phyloP scores from a whole-genome alignment of 306 rosid species.

The Pterocarpus macrocarpus region DNA sequence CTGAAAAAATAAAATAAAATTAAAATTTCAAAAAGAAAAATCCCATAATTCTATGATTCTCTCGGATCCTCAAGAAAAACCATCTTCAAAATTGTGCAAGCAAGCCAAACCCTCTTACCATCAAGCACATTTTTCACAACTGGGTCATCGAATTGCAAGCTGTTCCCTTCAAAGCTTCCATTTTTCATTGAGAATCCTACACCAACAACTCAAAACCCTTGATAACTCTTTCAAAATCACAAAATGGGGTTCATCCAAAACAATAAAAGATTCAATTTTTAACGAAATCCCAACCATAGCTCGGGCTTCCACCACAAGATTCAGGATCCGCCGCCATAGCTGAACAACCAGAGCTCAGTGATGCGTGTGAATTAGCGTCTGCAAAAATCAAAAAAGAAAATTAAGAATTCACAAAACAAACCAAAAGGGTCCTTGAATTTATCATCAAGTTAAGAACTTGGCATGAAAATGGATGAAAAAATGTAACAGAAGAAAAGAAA shows the following conservation, averaged over 20 bases:
- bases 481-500: neutral
- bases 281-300: slow-evolving; percentile 41
- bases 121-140: slow-evolving; percentile 40
- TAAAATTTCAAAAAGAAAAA: no score
- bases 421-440: slow-evolving; percentile 31
- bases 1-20: slow-evolving; percentile 51
- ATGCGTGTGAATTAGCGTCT: slow-evolving; percentile 45
- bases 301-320: slow-evolving; percentile 41
- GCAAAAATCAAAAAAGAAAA: slow-evolving; percentile 26
- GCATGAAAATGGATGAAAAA: neutral
- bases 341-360: slow-evolving; percentile 51
- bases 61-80: neutral
- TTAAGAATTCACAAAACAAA: neutral
- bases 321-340: slow-evolving; percentile 60
- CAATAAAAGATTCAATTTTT: slow-evolving; percentile 41
- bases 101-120: slow-evolving; percentile 39
- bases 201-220: slow-evolving; percentile 9
- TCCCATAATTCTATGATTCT: slow-evolving; percentile 8
- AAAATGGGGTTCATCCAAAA: slow-evolving; percentile 39
- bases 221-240: slow-evolving; percentile 7
- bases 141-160: slow-evolving; percentile 49
- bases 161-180: slow-evolving; percentile 34
- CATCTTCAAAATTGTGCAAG: slow-evolving; percentile 23
- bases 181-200: slow-evolving; percentile 48
- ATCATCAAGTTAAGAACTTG: slow-evolving; percentile 27